phyloP scores from a whole-genome alignment of 148 eudicot genomes.

The Amaranthus cruentus region DNA sequence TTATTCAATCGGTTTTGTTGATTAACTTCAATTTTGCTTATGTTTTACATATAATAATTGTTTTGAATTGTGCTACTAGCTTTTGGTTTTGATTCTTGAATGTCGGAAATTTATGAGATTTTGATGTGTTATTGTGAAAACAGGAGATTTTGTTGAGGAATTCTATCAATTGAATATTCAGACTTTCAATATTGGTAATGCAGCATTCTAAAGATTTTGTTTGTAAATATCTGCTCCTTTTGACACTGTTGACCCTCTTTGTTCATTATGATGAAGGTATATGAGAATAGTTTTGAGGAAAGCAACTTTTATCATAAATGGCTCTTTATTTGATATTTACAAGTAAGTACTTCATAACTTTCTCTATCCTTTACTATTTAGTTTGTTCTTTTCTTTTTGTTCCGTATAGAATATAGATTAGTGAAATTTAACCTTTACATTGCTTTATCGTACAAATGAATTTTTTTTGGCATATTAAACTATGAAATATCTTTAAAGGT shows the following conservation, averaged over 20 bases:
- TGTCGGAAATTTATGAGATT: background rate
- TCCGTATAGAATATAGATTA: conserved; percentile 4
- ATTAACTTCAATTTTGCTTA: background rate
- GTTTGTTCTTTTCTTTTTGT: conserved; percentile 11
- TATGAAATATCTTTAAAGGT: background rate
- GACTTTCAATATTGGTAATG: background rate
- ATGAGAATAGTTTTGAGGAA: background rate
- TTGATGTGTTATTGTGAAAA: background rate
- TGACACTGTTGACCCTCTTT: background rate
- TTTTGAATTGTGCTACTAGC: background rate
- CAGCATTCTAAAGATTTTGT: background rate
- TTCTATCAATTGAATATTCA: background rate
- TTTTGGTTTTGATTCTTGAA: background rate
- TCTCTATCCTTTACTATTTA: background rate
- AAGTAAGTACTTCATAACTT: conserved; percentile 2
- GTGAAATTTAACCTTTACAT: background rate
- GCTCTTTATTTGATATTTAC: conserved; percentile 7
- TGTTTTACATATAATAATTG: background rate
- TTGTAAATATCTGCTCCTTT: background rate
- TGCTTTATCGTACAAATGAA: conserved; percentile 16
- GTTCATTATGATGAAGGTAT: conserved; percentile 1
- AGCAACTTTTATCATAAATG: background rate
- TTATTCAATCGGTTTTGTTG: background rate
- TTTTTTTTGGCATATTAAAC: background rate
- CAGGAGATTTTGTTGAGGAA: background rate